A percentile compares a stretch with the other conserved stretches of the same genome.
Evolutionary conservation across 2,329 filamentous ascomycete genomes (phyloP).

Genomic region (Karstenula rhodostoma): DNA sequence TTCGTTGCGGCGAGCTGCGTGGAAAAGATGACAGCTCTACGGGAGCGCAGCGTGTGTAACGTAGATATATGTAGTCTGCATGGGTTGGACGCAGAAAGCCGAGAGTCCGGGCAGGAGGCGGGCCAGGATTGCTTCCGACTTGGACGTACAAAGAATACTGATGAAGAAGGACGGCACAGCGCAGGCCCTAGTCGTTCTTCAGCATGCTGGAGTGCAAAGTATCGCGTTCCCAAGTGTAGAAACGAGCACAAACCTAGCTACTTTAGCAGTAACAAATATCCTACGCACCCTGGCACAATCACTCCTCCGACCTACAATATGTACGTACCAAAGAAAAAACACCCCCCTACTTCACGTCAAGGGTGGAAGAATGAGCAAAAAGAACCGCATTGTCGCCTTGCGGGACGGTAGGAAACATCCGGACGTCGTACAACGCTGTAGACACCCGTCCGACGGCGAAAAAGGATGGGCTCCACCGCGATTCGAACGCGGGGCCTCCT

Average conservation of each 20-base stretch:
- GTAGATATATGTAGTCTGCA: not conserved
- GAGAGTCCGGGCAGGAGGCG: not conserved
- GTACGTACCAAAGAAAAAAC: not conserved
- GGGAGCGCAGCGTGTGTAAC: not conserved
- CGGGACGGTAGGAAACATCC: not conserved
- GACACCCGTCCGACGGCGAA: not conserved
- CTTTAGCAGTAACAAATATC: not conserved
- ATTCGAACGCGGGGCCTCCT: constrained; percentile 32
- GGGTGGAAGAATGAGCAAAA: not conserved
- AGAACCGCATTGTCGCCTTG: not conserved
- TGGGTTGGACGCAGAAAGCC: not conserved
- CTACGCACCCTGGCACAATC: not conserved
- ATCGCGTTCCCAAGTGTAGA: not conserved
- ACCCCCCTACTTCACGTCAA: not conserved
- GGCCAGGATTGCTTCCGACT: not conserved
- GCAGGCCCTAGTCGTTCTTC: not conserved
- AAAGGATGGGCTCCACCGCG: constrained; percentile 1
- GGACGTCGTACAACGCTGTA: not conserved
- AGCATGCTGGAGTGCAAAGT: not conserved
- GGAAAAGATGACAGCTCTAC: not conserved
- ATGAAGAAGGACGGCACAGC: not conserved
- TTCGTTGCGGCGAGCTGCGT: no score
- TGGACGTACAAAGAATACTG: not conserved
- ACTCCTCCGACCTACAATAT: not conserved
- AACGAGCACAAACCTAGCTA: not conserved